Percentiles rank a stretch among this genome's conserved stretches.
Conservation (phyloP, 768 basidiomycete species). For the Sporobolomyces pararoseus region DNA sequence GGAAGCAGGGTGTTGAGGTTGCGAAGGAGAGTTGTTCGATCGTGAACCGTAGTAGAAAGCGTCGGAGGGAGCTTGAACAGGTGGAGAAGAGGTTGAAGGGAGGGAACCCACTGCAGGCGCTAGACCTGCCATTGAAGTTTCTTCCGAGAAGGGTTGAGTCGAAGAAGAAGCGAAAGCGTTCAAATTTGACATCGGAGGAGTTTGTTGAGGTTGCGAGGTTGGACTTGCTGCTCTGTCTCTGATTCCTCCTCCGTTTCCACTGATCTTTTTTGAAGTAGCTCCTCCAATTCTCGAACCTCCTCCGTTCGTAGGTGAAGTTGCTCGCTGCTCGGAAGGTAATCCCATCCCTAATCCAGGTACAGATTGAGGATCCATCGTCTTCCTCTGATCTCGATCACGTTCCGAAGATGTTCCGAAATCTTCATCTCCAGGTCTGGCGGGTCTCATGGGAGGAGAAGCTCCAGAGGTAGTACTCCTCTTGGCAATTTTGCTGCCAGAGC, state of each 20-base stretch:
- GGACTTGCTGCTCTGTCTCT: conserved; percentile 15
- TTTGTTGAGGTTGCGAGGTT: neutral
- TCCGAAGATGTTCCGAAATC: neutral
- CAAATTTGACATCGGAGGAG: conserved; percentile 9
- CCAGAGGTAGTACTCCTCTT: conserved; percentile 49
- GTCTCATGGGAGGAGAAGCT: conserved; percentile 9
- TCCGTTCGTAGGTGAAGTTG: conserved; percentile 14
- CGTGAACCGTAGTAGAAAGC: conserved; percentile 55
- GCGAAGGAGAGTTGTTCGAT: conserved; percentile 7
- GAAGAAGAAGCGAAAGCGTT: neutral
- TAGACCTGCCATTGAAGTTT: neutral
- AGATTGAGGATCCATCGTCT: conserved; percentile 15
- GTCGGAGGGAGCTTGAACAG: conserved; percentile 57
- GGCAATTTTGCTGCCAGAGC: conserved; percentile 34
- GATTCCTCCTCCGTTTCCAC: conserved; percentile 2
- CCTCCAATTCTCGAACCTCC: conserved; percentile 4
- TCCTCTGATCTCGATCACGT: neutral
- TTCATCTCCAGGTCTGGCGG: conserved; percentile 16
- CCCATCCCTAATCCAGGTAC: neutral
- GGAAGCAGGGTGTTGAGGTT: conserved; percentile 49
- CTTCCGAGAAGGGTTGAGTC: conserved; percentile 2
- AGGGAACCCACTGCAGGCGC: conserved; percentile 12
- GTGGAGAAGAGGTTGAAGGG: conserved; percentile 13
- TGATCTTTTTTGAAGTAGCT: too few species aligned
- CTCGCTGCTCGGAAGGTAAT: conserved; percentile 11